These are phyloP conservation scores for Nemania serpens DNA, from an alignment of 2,329 filamentous ascomycete genomes.

Conservation along the genomic window DNA sequence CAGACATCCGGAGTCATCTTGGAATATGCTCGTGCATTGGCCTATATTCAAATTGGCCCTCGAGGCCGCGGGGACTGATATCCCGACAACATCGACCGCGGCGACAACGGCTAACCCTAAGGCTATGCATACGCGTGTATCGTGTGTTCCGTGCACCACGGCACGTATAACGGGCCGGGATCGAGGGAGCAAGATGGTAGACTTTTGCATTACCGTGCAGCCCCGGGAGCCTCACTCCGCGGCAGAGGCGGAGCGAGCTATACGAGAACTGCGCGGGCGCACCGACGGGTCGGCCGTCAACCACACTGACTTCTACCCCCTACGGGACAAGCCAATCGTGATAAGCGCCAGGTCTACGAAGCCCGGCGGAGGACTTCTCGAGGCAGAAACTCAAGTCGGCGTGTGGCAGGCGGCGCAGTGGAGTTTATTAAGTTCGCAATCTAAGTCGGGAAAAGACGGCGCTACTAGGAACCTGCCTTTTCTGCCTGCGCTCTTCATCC, in stretches of 20 bases:
- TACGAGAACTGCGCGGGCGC: slow-evolving; percentile 6
- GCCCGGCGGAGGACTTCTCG: slow-evolving; percentile 19
- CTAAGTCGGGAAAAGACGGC: too few relatives aligned
- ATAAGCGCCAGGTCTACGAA: slow-evolving; percentile 33
- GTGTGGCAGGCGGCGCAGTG: slow-evolving; percentile 34
- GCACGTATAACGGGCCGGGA: slow-evolving; percentile 9
- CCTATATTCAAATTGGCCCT: too few relatives aligned
- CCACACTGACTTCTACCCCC: slow-evolving; percentile 27
- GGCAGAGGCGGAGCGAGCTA: background rate
- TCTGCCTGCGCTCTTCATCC: slow-evolving; percentile 3
- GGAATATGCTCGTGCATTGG: too few relatives aligned
- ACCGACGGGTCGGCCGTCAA: slow-evolving; percentile 18
- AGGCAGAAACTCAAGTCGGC: slow-evolving; percentile 28
- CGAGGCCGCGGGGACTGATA: background rate
- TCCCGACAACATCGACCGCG: background rate
- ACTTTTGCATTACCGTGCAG: slow-evolving; percentile 24
- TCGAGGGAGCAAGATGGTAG: slow-evolving; percentile 19
- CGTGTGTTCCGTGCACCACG: slow-evolving; percentile 14
- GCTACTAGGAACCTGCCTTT: background rate
- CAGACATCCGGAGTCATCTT: background rate
- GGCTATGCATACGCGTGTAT: too few relatives aligned
- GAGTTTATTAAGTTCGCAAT: background rate
- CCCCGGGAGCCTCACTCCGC: background rate
- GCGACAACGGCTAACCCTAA: too few relatives aligned
- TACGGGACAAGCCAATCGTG: slow-evolving; percentile 23